phyloP scores from a whole-genome alignment of 192 early-diverging fungal species.

The Pecoramyces ruminantium region DNA sequence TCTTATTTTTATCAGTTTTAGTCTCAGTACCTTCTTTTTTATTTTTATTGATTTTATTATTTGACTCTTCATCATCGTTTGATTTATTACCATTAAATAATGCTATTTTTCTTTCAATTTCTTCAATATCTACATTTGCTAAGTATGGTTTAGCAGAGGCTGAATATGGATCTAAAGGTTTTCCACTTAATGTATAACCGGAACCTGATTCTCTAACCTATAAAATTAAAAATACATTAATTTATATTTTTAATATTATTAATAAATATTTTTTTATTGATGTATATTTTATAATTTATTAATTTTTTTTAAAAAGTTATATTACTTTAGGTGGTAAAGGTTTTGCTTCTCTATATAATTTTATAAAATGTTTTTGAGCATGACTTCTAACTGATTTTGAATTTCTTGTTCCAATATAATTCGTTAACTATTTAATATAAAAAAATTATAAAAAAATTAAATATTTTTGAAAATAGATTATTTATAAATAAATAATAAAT shows the following conservation, averaged over 20 bases:
- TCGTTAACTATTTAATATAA: constrained; percentile 25
- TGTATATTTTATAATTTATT: neutral
- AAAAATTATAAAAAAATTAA: neutral
- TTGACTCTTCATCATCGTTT: neutral
- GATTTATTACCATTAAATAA: neutral
- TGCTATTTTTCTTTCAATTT: neutral
- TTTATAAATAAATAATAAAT: neutral
- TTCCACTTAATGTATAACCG: constrained; percentile 67
- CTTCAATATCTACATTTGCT: neutral
- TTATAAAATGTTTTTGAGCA: constrained; percentile 85
- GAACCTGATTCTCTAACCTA: constrained; percentile 25
- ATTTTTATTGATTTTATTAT: constrained; percentile 1
- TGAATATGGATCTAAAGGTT: constrained; percentile 75
- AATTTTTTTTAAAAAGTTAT: constrained; percentile 3
- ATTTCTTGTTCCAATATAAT: constrained; percentile 61
- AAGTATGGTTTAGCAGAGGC: constrained; percentile 70
- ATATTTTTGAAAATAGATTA: neutral
- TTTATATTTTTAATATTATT: neutral
- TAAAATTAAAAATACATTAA: neutral
- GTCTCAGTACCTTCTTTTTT: neutral
- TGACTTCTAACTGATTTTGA: constrained; percentile 71
- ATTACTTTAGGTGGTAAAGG: constrained; percentile 67
- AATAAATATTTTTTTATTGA: neutral
- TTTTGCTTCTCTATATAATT: constrained; percentile 62
- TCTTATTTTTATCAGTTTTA: neutral